Evolutionary conservation across 768 basidiomycete species (phyloP).

Genomic region (Lactarius trivialis): DNA sequence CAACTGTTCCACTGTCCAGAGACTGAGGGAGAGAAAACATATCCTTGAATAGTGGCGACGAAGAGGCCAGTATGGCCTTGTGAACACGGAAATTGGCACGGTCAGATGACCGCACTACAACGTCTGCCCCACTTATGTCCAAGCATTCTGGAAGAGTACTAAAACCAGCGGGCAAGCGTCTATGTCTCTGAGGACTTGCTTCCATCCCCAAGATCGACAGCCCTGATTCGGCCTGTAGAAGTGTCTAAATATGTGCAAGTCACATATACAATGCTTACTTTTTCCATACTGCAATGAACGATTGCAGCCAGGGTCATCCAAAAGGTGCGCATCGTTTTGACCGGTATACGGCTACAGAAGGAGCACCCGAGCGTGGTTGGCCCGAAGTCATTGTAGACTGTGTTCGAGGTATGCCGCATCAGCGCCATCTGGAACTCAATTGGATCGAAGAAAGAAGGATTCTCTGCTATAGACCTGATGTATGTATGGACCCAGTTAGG

Average conservation of each 20-base stretch:
- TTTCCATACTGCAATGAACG: neutral
- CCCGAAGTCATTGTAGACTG: neutral
- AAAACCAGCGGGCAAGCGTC: neutral
- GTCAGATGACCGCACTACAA: neutral
- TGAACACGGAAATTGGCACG: neutral
- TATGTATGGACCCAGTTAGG: neutral
- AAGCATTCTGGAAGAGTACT: constrained; percentile 26
- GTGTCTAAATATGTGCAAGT: neutral
- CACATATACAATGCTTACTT: neutral
- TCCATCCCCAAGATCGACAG: neutral
- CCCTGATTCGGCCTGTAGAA: neutral
- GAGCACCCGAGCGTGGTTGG: neutral
- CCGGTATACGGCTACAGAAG: neutral
- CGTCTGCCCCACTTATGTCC: neutral
- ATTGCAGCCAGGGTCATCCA: neutral
- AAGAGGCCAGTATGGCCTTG: constrained; percentile 11
- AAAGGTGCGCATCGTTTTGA: neutral
- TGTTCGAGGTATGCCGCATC: neutral
- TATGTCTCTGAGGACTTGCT: neutral
- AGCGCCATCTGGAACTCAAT: neutral
- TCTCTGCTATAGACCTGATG: neutral
- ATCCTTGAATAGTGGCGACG: constrained; percentile 32
- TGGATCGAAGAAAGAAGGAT: neutral
- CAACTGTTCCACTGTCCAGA: neutral
- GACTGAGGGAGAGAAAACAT: constrained; percentile 31